A percentile compares a stretch with the other conserved stretches of the same genome.
Conservation (phyloP, 129 eudicot species). For the Saussurea involucrata region DNA sequence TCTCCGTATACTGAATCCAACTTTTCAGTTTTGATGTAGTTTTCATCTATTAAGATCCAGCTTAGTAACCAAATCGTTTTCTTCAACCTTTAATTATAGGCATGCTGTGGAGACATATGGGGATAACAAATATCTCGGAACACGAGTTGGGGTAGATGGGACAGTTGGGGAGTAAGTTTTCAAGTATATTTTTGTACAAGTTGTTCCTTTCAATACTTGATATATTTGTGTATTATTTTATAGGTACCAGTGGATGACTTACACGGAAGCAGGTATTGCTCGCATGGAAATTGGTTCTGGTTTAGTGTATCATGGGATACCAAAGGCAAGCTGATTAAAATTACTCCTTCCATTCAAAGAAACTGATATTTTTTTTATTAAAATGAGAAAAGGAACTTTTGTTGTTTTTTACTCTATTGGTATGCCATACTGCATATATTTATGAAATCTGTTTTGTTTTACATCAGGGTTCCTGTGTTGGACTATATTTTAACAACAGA, state of each 20-base stretch:
- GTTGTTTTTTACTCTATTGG: not conserved
- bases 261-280: conserved; percentile 61
- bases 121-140: conserved; percentile 55
- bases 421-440: not conserved
- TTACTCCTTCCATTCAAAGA: not conserved
- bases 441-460: not conserved
- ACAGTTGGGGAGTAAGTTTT: conserved; percentile 66
- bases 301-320: conserved; percentile 41
- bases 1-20: not conserved
- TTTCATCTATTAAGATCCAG: not conserved
- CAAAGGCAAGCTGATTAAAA: conserved; percentile 37
- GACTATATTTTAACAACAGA: conserved; percentile 54
- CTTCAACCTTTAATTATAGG: conserved; percentile 27
- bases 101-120: conserved; percentile 44
- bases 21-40: not conserved
- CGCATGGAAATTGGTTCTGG: conserved; percentile 67
- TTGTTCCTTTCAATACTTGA: not conserved
- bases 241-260: conserved; percentile 74
- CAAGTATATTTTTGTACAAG: not conserved
- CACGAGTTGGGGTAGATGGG: conserved; percentile 61
- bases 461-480: conserved; percentile 49
- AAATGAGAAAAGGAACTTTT: not conserved
- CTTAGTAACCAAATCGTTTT: not conserved
- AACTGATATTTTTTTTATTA: not conserved
- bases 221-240: not conserved